Percentiles rank a stretch among this genome's conserved stretches.
Conservation (phyloP, 768 basidiomycete species). For the Serendipita indica region DNA sequence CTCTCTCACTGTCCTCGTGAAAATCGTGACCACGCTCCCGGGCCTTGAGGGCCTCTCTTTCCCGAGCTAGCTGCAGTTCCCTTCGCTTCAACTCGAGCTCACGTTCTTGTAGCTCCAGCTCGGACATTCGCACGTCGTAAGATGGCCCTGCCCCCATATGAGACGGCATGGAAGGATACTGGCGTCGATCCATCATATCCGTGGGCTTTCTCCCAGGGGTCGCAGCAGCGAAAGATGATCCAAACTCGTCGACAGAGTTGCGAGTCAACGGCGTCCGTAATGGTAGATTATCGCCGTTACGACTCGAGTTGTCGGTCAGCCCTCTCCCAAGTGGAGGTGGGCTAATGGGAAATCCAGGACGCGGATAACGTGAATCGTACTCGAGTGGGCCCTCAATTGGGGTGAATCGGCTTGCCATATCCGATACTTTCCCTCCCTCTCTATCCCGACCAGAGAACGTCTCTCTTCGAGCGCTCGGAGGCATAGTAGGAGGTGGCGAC, state of each 20-base stretch:
- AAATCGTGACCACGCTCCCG: neutral
- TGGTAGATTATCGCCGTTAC: neutral
- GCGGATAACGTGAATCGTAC: neutral
- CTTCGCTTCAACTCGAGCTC: neutral
- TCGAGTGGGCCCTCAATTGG: neutral
- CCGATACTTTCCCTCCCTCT: neutral
- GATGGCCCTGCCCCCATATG: neutral
- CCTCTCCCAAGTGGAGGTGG: neutral
- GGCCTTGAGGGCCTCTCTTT: neutral
- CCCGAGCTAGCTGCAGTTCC: neutral
- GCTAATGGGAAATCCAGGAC: too few relatives aligned
- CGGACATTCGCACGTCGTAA: conserved; percentile 1
- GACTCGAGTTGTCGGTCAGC: too few relatives aligned
- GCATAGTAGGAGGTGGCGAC: neutral
- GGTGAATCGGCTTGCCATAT: conserved; percentile 7
- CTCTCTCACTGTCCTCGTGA: neutral
- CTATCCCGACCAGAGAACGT: neutral
- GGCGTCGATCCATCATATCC: neutral
- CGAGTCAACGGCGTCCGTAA: neutral
- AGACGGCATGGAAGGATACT: neutral
- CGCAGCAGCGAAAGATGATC: neutral
- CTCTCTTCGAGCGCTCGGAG: neutral
- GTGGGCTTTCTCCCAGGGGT: neutral
- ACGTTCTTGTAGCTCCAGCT: conserved; percentile 3
- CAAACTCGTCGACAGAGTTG: conserved; percentile 6